Evolutionary conservation across 2,329 filamentous ascomycete genomes (phyloP).

Genomic region (Penicillium sp.): DNA sequence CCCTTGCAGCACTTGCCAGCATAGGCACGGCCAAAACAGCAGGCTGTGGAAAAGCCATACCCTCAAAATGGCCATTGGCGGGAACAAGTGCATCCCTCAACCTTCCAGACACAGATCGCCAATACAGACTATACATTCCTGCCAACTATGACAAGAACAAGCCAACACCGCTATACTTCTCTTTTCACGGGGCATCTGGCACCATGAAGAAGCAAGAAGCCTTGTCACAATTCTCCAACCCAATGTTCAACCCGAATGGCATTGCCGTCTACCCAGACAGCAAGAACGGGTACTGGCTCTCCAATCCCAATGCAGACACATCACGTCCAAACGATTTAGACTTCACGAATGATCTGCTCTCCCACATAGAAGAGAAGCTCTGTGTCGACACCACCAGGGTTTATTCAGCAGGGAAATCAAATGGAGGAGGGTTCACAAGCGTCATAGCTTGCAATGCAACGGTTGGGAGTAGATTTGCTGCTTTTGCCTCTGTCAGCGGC

Average conservation of each 20-base stretch:
- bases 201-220: conserved; percentile 41
- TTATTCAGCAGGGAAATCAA: conserved; percentile 56
- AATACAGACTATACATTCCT: conserved; percentile 29
- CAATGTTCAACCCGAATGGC: conserved; percentile 46
- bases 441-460: conserved; percentile 50
- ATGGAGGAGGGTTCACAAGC: conserved; percentile 56
- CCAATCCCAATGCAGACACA: conserved; percentile 39
- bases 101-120: conserved; percentile 20
- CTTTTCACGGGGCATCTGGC: conserved; percentile 50
- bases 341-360: conserved; percentile 49
- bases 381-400: conserved; percentile 50
- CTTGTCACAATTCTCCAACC: conserved; percentile 50
- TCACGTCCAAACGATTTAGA: conserved; percentile 44
- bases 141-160: conserved; percentile 38
- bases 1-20: conserved; percentile 10
- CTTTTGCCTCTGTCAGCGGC: conserved; percentile 53
- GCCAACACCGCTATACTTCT: conserved; percentile 48
- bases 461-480: conserved; percentile 48
- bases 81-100: conserved; percentile 14
- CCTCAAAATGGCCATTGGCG: conserved; percentile 17
- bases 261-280: conserved; percentile 51
- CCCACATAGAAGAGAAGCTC: conserved; percentile 40
- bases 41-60: conserved; percentile 22
- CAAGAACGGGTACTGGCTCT: conserved; percentile 37
- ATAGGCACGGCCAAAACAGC: conserved; percentile 6